Conservation (phyloP, 768 basidiomycete species). For the Boletus vermiculosoides region DNA sequence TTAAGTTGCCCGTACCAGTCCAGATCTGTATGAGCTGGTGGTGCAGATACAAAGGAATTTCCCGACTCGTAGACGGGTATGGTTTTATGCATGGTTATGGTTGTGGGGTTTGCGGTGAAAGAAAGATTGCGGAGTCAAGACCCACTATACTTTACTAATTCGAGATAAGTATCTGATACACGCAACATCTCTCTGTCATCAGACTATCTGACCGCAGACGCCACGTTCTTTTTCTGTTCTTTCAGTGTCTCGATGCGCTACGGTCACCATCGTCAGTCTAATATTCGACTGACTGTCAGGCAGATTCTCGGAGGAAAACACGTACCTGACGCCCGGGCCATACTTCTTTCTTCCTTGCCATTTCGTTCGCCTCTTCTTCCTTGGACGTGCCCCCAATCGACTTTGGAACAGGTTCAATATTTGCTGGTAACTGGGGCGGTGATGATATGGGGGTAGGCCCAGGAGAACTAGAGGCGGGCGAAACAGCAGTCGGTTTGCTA, state of each 20-base stretch:
- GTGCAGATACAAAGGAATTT: no score
- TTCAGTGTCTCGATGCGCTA: constrained; percentile 79
- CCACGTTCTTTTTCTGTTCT: constrained; percentile 68
- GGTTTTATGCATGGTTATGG: no score
- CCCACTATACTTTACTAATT: no score
- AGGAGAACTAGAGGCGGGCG: constrained; percentile 20
- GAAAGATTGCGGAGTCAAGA: no score
- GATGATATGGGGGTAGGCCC: constrained; percentile 30
- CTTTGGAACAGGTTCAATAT: constrained; percentile 13
- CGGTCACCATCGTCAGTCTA: not conserved
- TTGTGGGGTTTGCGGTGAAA: no score
- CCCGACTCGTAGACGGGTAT: no score
- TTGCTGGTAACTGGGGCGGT: constrained; percentile 8
- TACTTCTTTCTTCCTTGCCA: constrained; percentile 89
- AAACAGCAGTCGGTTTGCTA: constrained; percentile 1
- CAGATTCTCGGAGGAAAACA: not conserved
- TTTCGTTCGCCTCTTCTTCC: constrained; percentile 92
- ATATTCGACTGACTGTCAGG: not conserved
- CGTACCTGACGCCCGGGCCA: constrained; percentile 83
- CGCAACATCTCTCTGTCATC: not conserved
- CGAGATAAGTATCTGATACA: no score
- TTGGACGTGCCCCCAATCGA: constrained; percentile 61
- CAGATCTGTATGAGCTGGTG: no score
- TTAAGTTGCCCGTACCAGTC: no score
- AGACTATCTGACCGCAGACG: not conserved